These are phyloP conservation scores for Porphyrellus cyaneotinctus DNA, from an alignment of 768 basidiomycete species.

Conservation along the genomic window DNA sequence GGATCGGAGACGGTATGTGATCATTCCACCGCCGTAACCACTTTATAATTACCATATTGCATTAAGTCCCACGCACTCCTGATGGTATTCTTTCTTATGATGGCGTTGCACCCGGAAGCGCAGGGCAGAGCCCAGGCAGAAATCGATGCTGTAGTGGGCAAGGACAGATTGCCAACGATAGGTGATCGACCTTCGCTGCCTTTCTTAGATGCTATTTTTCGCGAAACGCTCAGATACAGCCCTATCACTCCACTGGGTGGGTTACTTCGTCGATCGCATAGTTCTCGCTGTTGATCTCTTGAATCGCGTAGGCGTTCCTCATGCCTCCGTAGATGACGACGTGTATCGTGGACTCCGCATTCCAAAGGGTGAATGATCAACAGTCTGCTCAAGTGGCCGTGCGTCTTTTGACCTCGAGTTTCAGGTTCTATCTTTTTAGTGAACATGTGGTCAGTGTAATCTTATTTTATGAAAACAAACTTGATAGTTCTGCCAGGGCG, in stretches of 20 bases:
- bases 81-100: neutral
- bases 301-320: conserved; percentile 22
- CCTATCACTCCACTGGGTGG: conserved; percentile 4
- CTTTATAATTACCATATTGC: neutral
- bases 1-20: neutral
- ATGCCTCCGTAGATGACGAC: conserved; percentile 6
- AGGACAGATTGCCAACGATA: neutral
- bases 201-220: conserved; percentile 8
- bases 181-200: conserved; percentile 11
- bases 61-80: neutral
- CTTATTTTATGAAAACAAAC: too few relatives aligned
- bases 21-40: neutral
- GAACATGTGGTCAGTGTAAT: conserved; percentile 10
- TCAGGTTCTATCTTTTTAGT: conserved; percentile 6
- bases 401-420: neutral
- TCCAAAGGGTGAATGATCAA: conserved; percentile 28
- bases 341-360: conserved; percentile 33
- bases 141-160: conserved; percentile 9
- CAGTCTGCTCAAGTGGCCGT: too few relatives aligned
- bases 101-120: neutral
- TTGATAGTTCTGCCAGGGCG: conserved; percentile 5
- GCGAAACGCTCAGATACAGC: neutral
- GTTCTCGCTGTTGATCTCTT: neutral
- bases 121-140: conserved; percentile 8
- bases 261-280: neutral